Evolutionary conservation across 257 asterid species (phyloP).

Genomic region (Mitragyna speciosa): DNA sequence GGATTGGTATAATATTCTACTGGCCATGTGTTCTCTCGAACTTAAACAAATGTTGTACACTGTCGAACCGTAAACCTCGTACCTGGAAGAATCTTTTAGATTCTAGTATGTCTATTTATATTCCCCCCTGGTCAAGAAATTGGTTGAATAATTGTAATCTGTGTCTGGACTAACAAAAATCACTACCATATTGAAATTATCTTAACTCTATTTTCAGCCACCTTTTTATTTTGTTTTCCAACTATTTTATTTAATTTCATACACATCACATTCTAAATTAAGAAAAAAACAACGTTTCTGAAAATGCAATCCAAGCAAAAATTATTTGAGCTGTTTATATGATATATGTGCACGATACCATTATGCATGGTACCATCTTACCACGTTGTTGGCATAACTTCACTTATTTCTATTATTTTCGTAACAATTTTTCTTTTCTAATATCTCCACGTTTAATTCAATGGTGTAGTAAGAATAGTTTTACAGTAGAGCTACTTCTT

Average conservation of each 20-base stretch:
- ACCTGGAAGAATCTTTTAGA: conserved; percentile 20
- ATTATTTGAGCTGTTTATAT: no score
- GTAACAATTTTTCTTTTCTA: not conserved
- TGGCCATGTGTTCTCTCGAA: not conserved
- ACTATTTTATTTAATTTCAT: no score
- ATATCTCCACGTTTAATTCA: not conserved
- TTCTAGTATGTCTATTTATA: not conserved
- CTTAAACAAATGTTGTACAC: conserved; percentile 10
- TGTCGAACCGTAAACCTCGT: conserved; percentile 17
- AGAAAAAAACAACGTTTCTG: no score
- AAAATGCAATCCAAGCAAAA: no score
- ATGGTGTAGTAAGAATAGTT: not conserved
- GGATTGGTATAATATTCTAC: not conserved
- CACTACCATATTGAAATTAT: not conserved
- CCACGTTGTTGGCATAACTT: not conserved
- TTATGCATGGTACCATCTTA: no score
- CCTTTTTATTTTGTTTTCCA: no score
- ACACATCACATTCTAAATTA: no score
- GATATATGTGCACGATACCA: no score
- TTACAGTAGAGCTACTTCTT: not conserved
- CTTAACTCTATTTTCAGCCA: no score
- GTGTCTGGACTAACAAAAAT: not conserved
- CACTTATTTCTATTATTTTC: not conserved
- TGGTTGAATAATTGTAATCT: not conserved
- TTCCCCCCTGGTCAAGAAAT: conserved; percentile 12